phyloP scores from a whole-genome alignment of 192 early-diverging fungal species.

The Entomortierella lignicola region DNA sequence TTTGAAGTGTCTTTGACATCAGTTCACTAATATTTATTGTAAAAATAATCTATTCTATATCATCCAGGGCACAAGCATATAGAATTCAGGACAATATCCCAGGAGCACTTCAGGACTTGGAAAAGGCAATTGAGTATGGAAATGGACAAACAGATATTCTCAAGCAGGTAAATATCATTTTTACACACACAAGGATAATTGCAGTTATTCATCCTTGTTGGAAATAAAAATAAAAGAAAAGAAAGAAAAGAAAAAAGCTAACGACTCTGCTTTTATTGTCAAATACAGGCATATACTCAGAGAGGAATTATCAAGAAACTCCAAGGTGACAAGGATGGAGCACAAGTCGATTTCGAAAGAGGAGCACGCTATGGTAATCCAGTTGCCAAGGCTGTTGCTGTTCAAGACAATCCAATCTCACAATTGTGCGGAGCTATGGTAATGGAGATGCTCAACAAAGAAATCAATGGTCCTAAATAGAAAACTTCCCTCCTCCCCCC shows the following conservation, averaged over 20 bases:
- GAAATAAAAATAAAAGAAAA: background rate
- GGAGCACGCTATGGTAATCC: constrained; percentile 63
- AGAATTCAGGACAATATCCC: constrained; percentile 54
- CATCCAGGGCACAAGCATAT: constrained; percentile 59
- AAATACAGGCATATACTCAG: constrained; percentile 62
- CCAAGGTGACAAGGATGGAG: constrained; percentile 55
- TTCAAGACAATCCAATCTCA: constrained; percentile 62
- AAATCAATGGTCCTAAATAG: constrained; percentile 32
- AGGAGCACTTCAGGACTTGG: constrained; percentile 55
- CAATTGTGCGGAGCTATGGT: constrained; percentile 54
- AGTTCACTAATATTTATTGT: background rate
- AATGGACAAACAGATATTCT: constrained; percentile 56
- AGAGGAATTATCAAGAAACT: constrained; percentile 59
- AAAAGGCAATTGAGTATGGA: constrained; percentile 56
- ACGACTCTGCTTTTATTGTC: background rate
- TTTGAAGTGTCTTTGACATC: too few species aligned
- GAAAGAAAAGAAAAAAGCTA: background rate
- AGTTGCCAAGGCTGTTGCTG: constrained; percentile 57
- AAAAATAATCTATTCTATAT: too few species aligned
- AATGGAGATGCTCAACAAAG: constrained; percentile 54
- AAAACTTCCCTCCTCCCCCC: background rate
- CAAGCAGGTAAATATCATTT: constrained; percentile 26
- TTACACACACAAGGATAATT: too few species aligned
- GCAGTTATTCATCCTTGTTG: background rate
- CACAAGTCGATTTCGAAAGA: constrained; percentile 60